Evolutionary conservation across 345 rosid species (phyloP).

Genomic region (Heritiera fomes): DNA sequence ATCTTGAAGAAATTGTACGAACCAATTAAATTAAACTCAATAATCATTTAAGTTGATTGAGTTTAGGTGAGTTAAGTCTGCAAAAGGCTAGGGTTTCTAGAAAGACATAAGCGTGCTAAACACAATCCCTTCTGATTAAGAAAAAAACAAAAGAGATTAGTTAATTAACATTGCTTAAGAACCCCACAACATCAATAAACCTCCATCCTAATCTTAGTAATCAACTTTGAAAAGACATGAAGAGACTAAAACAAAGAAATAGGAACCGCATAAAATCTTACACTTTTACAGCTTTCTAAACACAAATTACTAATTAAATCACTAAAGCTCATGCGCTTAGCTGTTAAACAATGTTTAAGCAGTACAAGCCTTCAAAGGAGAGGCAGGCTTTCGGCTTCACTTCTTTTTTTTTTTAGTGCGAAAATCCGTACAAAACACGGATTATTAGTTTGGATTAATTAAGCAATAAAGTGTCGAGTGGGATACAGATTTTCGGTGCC

Average conservation of each 20-base stretch:
- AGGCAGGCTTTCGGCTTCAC: conserved; percentile 11
- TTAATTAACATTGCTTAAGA: neutral
- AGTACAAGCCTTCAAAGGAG: conserved; percentile 7
- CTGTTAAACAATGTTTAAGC: conserved; percentile 35
- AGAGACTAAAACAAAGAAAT: neutral
- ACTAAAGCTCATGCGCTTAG: conserved; percentile 34
- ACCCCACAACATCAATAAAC: conserved; percentile 26
- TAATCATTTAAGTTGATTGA: neutral
- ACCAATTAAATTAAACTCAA: no score
- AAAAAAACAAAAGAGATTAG: conserved; percentile 11
- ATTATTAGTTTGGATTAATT: conserved; percentile 19
- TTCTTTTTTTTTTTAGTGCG: neutral
- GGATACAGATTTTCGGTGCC: neutral
- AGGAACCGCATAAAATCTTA: conserved; percentile 18
- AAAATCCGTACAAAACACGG: no score
- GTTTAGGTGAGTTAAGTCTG: neutral
- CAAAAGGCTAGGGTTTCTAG: conserved; percentile 17
- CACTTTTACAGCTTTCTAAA: conserved; percentile 5
- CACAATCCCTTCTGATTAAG: neutral
- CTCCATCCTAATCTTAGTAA: conserved; percentile 30
- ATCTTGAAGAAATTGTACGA: no score
- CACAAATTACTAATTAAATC: neutral
- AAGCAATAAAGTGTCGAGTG: neutral
- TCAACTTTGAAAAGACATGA: conserved; percentile 37
- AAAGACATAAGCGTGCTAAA: neutral